Conservation (phyloP, 1,139 yeast genomes). For the Suhomyces maxii region DNA sequence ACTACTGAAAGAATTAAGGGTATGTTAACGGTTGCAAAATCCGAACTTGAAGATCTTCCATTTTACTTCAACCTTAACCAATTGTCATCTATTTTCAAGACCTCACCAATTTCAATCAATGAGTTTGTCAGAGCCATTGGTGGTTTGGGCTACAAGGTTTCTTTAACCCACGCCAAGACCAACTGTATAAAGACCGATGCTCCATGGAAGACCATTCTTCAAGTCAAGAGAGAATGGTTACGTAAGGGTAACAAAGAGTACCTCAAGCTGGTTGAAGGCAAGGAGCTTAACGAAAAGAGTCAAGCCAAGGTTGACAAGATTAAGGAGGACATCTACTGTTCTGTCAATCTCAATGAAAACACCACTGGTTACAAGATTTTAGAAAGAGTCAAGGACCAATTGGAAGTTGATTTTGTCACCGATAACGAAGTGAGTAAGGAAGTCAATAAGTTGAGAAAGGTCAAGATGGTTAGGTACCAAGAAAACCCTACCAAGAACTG, state of each 20-base stretch:
- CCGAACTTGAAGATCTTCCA: slow-evolving; percentile 64
- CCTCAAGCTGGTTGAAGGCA: slow-evolving; percentile 20
- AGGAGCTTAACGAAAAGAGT: slow-evolving; percentile 28
- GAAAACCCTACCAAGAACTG: slow-evolving; percentile 91
- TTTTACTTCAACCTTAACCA: slow-evolving; percentile 83
- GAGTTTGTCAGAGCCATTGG: slow-evolving; percentile 79
- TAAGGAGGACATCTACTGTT: slow-evolving; percentile 27
- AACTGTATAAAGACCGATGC: slow-evolving; percentile 90
- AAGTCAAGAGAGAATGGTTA: slow-evolving; percentile 68
- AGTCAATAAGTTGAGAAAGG: slow-evolving; percentile 61
- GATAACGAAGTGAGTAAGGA: slow-evolving; percentile 55
- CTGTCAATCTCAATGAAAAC: slow-evolving; percentile 37
- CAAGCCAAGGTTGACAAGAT: slow-evolving; percentile 27
- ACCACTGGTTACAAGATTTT: slow-evolving; percentile 68
- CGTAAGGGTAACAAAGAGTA: slow-evolving; percentile 38
- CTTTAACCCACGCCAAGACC: slow-evolving; percentile 85
- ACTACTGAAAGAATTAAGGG: slow-evolving; percentile 87
- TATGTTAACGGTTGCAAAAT: slow-evolving; percentile 80
- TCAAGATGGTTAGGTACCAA: slow-evolving; percentile 84
- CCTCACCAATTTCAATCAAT: slow-evolving; percentile 81
- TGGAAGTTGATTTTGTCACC: slow-evolving; percentile 49
- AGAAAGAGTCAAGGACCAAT: slow-evolving; percentile 26
- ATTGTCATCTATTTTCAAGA: slow-evolving; percentile 70
- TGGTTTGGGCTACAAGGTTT: slow-evolving; percentile 75
- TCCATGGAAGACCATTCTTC: slow-evolving; percentile 77